Evolutionary conservation across 306 rosid species (phyloP).

Genomic region (Cicer cuneatum): DNA sequence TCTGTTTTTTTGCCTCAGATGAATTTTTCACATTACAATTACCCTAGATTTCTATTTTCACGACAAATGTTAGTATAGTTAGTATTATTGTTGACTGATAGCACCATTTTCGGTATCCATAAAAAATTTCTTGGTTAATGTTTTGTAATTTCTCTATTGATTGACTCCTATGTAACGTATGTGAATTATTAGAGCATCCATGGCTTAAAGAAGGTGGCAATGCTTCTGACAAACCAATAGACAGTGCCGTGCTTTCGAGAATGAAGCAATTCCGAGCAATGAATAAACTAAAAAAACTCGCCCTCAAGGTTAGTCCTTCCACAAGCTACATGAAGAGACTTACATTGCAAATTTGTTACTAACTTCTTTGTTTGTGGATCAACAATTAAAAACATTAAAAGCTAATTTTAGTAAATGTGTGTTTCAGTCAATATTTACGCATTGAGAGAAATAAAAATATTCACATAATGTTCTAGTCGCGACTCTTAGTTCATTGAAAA

Average conservation of each 20-base stretch:
- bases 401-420: not conserved
- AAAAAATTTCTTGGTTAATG: not conserved
- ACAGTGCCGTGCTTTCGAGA: constrained; percentile 90
- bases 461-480: not conserved
- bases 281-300: constrained; percentile 93
- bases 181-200: constrained; percentile 74
- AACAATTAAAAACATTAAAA: not conserved
- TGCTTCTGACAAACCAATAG: constrained; percentile 92
- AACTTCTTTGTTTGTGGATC: not conserved
- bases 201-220: constrained; percentile 92
- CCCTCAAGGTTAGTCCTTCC: constrained; percentile 68
- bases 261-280: constrained; percentile 96
- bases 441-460: not conserved
- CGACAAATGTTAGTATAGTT: too few species aligned
- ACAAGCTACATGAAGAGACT: constrained; percentile 39
- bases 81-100: not conserved
- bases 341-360: not conserved
- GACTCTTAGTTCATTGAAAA: constrained; percentile 10
- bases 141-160: constrained; percentile 34
- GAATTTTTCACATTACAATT: not conserved
- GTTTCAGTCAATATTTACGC: not conserved
- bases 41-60: not conserved
- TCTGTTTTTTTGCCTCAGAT: not conserved
- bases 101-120: constrained; percentile 8
- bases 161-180: constrained; percentile 39